phyloP scores from a whole-genome alignment of 768 basidiomycete species.

The Goffeauzyma gilvescens region DNA sequence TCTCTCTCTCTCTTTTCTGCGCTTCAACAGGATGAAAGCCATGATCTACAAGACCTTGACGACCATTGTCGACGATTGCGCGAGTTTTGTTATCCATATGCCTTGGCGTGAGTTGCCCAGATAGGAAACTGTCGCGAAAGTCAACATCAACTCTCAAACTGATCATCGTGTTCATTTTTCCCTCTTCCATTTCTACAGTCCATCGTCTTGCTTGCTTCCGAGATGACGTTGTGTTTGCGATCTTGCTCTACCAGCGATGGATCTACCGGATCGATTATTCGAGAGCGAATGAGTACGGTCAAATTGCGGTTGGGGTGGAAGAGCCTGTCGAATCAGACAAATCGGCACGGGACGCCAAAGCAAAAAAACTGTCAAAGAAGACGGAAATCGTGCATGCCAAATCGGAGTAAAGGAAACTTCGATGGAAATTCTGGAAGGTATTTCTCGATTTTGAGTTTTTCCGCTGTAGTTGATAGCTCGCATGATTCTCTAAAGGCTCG shows the following conservation, averaged over 20 bases:
- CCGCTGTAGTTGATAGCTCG: too few relatives aligned
- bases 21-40: constrained; percentile 51
- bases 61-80: constrained; percentile 65
- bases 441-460: too few relatives aligned
- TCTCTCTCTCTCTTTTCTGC: neutral
- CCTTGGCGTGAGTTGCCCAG: constrained; percentile 10
- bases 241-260: constrained; percentile 92
- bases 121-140: neutral
- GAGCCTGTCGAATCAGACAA: constrained; percentile 29
- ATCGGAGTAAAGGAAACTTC: too few relatives aligned
- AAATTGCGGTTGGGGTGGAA: constrained; percentile 38
- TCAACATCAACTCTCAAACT: neutral
- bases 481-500: too few relatives aligned
- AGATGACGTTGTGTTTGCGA: constrained; percentile 38
- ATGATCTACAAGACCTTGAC: constrained; percentile 40
- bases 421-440: too few relatives aligned
- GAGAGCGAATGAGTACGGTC: constrained; percentile 89
- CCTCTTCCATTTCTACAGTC: neutral
- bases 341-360: too few relatives aligned
- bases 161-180: too few relatives aligned
- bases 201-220: constrained; percentile 44
- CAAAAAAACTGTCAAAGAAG: too few relatives aligned
- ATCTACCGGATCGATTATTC: constrained; percentile 92
- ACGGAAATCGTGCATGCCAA: too few relatives aligned
- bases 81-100: constrained; percentile 36